phyloP scores from a whole-genome alignment of 2,329 filamentous ascomycete genomes.

The Colletotrichum sp. region DNA sequence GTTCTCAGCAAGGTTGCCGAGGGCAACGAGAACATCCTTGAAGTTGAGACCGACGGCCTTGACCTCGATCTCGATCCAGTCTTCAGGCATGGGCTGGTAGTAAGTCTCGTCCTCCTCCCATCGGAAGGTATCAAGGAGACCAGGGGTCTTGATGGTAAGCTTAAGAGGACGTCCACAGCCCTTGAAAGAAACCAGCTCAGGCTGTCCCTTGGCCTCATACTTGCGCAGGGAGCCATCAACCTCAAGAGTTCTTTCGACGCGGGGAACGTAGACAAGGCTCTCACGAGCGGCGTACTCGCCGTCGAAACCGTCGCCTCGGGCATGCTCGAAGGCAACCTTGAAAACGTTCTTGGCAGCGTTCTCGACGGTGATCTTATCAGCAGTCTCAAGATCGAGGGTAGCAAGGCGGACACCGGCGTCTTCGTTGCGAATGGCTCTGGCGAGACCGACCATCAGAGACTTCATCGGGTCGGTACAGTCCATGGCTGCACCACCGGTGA shows the following conservation, averaged over 20 bases:
- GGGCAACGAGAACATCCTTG: conserved; percentile 30
- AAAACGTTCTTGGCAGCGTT: not conserved
- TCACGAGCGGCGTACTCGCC: conserved; percentile 6
- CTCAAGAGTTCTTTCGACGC: not conserved
- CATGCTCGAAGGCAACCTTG: not conserved
- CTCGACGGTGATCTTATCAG: not conserved
- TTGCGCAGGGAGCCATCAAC: not conserved
- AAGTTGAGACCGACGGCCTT: conserved; percentile 31
- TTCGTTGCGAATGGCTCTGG: conserved; percentile 22
- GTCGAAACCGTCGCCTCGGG: not conserved
- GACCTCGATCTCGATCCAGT: conserved; percentile 29
- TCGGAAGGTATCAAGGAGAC: conserved; percentile 28
- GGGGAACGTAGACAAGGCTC: conserved; percentile 2
- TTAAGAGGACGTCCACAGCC: conserved; percentile 18
- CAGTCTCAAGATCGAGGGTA: conserved; percentile 8
- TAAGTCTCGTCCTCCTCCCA: conserved; percentile 24
- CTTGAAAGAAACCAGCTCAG: conserved; percentile 2
- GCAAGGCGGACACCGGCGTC: conserved; percentile 12
- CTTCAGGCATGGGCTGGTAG: not conserved
- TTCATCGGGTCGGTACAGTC: conserved; percentile 11
- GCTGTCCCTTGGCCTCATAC: conserved; percentile 12
- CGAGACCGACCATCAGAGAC: conserved; percentile 14
- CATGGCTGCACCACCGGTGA: conserved; percentile 17
- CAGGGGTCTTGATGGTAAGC: conserved; percentile 24
- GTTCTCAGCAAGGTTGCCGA: conserved; percentile 25